Evolutionary conservation across 108 stramenopile species (phyloP).

Genomic region (Cyclostephanos tholiformis): DNA sequence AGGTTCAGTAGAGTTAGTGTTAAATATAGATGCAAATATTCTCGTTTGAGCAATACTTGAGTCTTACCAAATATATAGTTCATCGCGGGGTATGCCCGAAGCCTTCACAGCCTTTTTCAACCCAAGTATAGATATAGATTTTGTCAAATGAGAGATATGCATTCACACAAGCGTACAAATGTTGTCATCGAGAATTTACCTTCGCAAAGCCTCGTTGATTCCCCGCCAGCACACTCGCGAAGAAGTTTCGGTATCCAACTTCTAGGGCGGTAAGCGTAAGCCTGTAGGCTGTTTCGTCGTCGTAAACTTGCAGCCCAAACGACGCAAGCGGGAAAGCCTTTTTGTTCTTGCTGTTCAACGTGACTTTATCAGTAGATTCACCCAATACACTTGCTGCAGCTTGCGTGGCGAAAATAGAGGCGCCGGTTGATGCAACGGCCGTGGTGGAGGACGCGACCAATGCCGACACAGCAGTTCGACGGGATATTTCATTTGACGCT

Average conservation of each 20-base stretch:
- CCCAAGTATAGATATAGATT: not conserved
- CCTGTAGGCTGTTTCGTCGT: constrained; percentile 75
- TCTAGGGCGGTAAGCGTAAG: constrained; percentile 71
- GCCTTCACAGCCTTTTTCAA: constrained; percentile 57
- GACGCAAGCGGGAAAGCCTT: constrained; percentile 68
- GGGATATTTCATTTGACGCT: constrained; percentile 30
- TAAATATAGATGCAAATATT: not conserved
- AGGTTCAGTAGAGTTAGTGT: not conserved
- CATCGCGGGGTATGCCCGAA: constrained; percentile 64
- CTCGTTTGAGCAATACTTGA: not conserved
- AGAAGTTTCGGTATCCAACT: constrained; percentile 78
- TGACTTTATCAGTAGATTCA: constrained; percentile 7
- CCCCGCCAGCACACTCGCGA: constrained; percentile 74
- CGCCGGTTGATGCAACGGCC: constrained; percentile 7
- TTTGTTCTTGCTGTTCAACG: constrained; percentile 47
- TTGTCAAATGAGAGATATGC: not conserved
- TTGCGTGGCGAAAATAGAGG: not conserved
- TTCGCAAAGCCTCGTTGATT: constrained; percentile 79
- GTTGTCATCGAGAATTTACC: constrained; percentile 9
- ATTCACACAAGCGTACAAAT: not conserved
- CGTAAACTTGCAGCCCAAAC: constrained; percentile 76
- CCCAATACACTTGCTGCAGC: constrained; percentile 12
- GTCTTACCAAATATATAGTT: constrained; percentile 65
- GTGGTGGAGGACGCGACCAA: constrained; percentile 31
- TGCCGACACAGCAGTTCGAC: constrained; percentile 37